Conservation (phyloP, 2,329 filamentous ascomycete species). For the Fusarium floridanum region DNA sequence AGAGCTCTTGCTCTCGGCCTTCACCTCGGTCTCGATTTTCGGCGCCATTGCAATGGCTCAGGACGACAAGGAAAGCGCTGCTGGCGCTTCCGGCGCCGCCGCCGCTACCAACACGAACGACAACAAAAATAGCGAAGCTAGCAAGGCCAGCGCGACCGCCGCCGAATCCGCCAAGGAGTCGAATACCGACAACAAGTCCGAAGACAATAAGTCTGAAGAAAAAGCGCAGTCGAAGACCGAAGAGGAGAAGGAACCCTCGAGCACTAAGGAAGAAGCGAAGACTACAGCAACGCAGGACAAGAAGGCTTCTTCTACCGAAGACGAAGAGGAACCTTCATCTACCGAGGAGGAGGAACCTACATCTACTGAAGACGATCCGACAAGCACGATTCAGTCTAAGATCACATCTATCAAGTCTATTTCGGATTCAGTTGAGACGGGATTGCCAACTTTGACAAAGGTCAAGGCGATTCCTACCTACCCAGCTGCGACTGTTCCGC, state of each 20-base stretch:
- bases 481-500: conserved; percentile 82
- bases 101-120: conserved; percentile 14
- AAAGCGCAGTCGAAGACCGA: conserved; percentile 27
- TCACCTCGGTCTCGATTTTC: conserved; percentile 48
- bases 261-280: conserved; percentile 29
- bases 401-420: conserved; percentile 32
- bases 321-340: conserved; percentile 36
- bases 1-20: conserved; percentile 45
- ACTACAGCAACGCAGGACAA: conserved; percentile 29
- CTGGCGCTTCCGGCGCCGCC: conserved; percentile 26
- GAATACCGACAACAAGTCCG: conserved; percentile 19
- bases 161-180: conserved; percentile 34
- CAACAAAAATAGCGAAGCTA: conserved; percentile 12
- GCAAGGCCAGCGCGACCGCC: conserved; percentile 25
- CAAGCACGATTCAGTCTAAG: conserved; percentile 31
- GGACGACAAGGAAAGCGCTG: conserved; percentile 34
- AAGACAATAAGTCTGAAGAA: conserved; percentile 20
- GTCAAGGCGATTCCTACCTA: conserved; percentile 65
- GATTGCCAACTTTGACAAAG: conserved; percentile 59
- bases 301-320: conserved; percentile 22
- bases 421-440: conserved; percentile 45
- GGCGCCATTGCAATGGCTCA: conserved; percentile 52
- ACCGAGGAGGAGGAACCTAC: conserved; percentile 39
- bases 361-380: conserved; percentile 34
- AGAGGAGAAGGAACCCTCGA: conserved; percentile 20